These are phyloP conservation scores for Sugiyamaella valdiviana DNA, from an alignment of 805 yeast species.

Conservation along the genomic window DNA sequence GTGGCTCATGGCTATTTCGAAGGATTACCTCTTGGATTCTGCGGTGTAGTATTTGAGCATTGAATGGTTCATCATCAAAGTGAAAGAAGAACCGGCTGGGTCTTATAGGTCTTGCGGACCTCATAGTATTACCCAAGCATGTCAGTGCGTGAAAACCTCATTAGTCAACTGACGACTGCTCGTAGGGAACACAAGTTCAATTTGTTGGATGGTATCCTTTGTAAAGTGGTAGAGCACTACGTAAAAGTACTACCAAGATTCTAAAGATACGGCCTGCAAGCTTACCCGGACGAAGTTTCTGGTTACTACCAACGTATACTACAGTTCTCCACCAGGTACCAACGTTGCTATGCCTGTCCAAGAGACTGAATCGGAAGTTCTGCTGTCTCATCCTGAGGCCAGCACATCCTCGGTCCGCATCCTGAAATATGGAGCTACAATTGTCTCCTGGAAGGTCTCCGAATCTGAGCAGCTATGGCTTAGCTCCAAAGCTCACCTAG, in stretches of 20 bases:
- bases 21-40: not conserved
- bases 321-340: no score
- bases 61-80: not conserved
- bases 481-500: constrained; percentile 58
- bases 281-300: no score
- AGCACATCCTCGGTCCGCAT: constrained; percentile 57
- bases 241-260: not conserved
- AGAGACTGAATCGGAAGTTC: constrained; percentile 57
- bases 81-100: not conserved
- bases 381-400: constrained; percentile 46
- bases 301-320: no score
- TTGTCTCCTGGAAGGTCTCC: constrained; percentile 68
- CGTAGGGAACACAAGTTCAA: no score
- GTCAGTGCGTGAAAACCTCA: no score
- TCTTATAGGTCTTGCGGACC: no score
- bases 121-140: no score
- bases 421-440: constrained; percentile 83
- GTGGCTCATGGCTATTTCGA: not conserved
- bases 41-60: not conserved
- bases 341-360: constrained; percentile 74
- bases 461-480: constrained; percentile 81
- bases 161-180: no score
- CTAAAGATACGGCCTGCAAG: not conserved
- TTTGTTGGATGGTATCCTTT: no score
- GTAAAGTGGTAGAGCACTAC: no score